Percentiles rank a stretch among this genome's conserved stretches.
Evolutionary conservation across 2,329 filamentous ascomycete species (phyloP).

Genomic region (Akanthomyces muscarius): DNA sequence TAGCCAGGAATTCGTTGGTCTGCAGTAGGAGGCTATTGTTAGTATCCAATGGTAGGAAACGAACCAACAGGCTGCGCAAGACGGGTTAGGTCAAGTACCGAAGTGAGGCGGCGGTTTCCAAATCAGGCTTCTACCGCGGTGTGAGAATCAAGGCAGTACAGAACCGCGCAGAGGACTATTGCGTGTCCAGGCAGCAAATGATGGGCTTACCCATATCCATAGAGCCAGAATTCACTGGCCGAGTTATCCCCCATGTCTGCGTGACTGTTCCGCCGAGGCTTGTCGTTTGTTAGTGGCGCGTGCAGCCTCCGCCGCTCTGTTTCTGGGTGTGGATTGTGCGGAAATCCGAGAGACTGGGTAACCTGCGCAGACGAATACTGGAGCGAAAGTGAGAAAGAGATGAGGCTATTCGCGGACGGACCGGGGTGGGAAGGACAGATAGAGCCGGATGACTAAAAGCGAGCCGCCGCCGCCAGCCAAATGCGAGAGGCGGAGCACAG

Average conservation of each 20-base stretch:
- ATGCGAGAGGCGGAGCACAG: too few relatives aligned
- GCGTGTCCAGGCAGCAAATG: neutral
- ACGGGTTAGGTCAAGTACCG: constrained; percentile 52
- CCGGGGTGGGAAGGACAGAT: neutral
- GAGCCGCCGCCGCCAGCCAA: too few relatives aligned
- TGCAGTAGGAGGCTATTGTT: constrained; percentile 34
- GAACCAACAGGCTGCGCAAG: neutral
- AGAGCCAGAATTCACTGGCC: constrained; percentile 80
- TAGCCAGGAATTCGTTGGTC: constrained; percentile 83
- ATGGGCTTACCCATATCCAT: constrained; percentile 80
- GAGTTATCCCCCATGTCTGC: constrained; percentile 18
- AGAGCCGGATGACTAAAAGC: neutral
- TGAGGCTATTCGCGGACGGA: neutral
- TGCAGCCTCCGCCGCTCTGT: too few relatives aligned
- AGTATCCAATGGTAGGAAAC: constrained; percentile 12
- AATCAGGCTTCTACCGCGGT: constrained; percentile 67
- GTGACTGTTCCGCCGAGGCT: neutral
- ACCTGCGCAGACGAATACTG: neutral
- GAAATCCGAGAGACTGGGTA: neutral
- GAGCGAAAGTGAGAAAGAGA: too few relatives aligned
- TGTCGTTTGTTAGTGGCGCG: neutral
- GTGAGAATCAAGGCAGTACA: constrained; percentile 18
- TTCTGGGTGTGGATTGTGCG: neutral
- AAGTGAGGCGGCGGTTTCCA: constrained; percentile 98
- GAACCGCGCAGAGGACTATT: too few relatives aligned